These are phyloP conservation scores for Nymphaea thermarum DNA, from an alignment of 164 flowering plant genomes.

Conservation along the genomic window DNA sequence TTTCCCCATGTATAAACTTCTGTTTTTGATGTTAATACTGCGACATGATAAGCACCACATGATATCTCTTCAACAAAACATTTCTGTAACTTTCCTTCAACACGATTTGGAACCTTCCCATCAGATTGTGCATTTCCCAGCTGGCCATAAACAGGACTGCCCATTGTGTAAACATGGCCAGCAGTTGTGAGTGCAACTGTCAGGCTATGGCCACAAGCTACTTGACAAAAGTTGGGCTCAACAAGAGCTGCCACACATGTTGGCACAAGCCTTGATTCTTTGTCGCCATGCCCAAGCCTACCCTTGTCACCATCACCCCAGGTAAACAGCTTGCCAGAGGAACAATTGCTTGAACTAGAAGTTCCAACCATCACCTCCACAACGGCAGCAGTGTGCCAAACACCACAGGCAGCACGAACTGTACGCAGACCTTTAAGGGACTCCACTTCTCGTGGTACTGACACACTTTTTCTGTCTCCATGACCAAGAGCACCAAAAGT, in stretches of 20 bases:
- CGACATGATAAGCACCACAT: slow-evolving; percentile 97
- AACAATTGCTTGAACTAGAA: slow-evolving; percentile 77
- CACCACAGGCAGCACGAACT: slow-evolving; percentile 95
- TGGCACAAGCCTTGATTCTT: slow-evolving; percentile 83
- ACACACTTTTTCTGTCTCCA: slow-evolving; percentile 77
- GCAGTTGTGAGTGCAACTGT: slow-evolving; percentile 92
- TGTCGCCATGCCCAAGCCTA: slow-evolving; percentile 94
- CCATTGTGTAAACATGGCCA: slow-evolving; percentile 95
- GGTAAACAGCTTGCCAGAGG: slow-evolving; percentile 88
- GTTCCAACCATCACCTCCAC: slow-evolving; percentile 94
- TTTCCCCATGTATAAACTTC: slow-evolving; percentile 99
- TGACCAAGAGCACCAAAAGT: slow-evolving; percentile 98
- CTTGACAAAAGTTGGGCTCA: slow-evolving; percentile 90
- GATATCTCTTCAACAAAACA: slow-evolving; percentile 92
- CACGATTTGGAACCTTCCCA: slow-evolving; percentile 82
- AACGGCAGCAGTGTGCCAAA: slow-evolving; percentile 99
- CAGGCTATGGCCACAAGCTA: slow-evolving; percentile 91
- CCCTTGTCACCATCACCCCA: slow-evolving; percentile 99
- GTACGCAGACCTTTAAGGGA: slow-evolving; percentile 93
- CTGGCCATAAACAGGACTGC: slow-evolving; percentile 94
- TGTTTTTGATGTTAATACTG: slow-evolving; percentile 84
- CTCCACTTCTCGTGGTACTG: slow-evolving; percentile 90
- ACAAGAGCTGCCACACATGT: slow-evolving; percentile 97
- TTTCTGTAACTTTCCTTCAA: slow-evolving; percentile 80
- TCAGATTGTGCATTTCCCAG: slow-evolving; percentile 90